Base-by-base conservation (phyloP, 139 green algal species). In the Auxenochlorella protothecoides region DNA sequence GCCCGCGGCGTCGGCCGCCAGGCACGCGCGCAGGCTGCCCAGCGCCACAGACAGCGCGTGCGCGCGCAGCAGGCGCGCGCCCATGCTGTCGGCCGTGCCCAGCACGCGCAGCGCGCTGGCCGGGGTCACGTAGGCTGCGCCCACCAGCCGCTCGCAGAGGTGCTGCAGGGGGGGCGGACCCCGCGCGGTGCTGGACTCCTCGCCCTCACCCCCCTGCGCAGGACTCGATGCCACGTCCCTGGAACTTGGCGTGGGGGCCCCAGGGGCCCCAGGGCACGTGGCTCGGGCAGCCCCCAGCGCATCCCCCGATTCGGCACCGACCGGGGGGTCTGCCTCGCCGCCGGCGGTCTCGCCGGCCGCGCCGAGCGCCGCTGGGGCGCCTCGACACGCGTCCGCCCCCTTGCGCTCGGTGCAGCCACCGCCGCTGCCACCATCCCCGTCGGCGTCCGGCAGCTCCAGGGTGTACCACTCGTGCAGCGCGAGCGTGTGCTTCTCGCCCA, bases 401-500 rank as follows among this genome's bases (percentile, higher is more conserved):
- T 1, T 44, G 27, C 27, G 27, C 6, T 15, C 63, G 15, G 59
- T 63, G 59, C 59, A 13, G 2, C 3, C 63, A n/a, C 15, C 63
- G 27, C 27, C 27, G 27, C 27, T 44, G 27, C 27, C 27, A 3
- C 4, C 44, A 2, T 66, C 72, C 14, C 72, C 74, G 11, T 81
- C 73, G 5, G 68, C 78, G 59, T 69, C 59, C 0, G 81, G 78
- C 74, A 87, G 72, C 12, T 80, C 81, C n/a, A 85, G 79, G 2
- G 73, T 57, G 7, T 66, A 75, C 88, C 88, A 93, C 11, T 55
- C 73, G 76, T 92, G 87, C 52, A 97, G 63, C 52, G 86, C 90
- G 16, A 98, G 74, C 0, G 85, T 90, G 82, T 98, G 93, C 76
- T 93, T 95, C 72, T 98, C 93, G 8, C 92, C 93, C 63, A 97